Base-by-base conservation (phyloP, 208 protist genomes). In the Trypanosoma melophagium region DNA sequence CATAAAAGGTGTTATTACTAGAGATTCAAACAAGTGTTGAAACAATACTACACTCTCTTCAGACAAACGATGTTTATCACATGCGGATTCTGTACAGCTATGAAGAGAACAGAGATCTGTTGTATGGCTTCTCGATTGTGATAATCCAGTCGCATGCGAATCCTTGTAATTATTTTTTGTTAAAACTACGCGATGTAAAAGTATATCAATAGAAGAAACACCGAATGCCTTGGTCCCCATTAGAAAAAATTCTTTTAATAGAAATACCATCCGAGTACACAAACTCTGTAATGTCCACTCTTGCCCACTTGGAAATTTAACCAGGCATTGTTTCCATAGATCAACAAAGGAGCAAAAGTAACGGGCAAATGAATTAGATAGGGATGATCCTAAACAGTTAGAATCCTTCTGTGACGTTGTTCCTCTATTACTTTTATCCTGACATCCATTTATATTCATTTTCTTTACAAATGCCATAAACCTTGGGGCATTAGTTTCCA, bases 221-320 rank as follows among this genome's bases (percentile, higher is more conserved):
- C 47, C 50, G 62, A 76, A 76, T 2, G 28, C 41, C 24, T 50
- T 54, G 5, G 60, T 0, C 7, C 53, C 41, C 8, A 60, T 58
- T 47, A 41, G n/a, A 54, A 76, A 69, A 50, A 76, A 41, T 14
- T 64, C 63, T 40, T 55, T 40, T 25, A 76, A 57, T n/a, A 76
- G 21, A 60, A 50, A 62, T 22, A 3, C 25, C 25, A 76, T 66
- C 2, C 61, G 62, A 40, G 44, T 45, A 13, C 40, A 59, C 5
- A 69, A 28, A 24, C 35, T 66, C n/a, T 69, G 40, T 14, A 56
- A 14, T 1, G 57, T 53, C 7, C 57, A 41, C 14, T 50, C 57
- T 52, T 1, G 52, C 4, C 22, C 57, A 19, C 12, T n/a, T 9
- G 61, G 19, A 49, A 45, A 50, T 38, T 52, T 17, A 7, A 65